Evolutionary conservation across 495 filamentous ascomycete genomes (phyloP).

Genomic region (Neurospora africana): DNA sequence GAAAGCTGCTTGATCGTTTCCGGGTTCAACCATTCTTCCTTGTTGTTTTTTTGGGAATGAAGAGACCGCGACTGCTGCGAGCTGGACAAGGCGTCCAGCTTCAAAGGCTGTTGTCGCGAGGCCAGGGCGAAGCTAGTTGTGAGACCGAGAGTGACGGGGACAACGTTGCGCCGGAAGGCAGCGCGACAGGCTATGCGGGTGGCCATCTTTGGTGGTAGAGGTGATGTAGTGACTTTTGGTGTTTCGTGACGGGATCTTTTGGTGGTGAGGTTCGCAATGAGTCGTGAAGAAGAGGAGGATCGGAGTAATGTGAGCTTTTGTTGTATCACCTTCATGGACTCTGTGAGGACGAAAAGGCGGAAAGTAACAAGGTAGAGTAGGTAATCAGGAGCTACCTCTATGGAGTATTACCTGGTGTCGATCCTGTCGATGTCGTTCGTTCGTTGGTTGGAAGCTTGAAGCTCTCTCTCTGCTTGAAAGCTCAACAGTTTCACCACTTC

Average conservation of each 20-base stretch:
- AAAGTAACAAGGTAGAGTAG: not conserved
- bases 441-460: not conserved
- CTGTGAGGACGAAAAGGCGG: not conserved
- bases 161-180: slow-evolving; percentile 7
- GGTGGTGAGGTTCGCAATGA: not conserved
- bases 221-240: not conserved
- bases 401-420: not conserved
- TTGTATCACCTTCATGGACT: not conserved
- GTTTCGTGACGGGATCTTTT: not conserved
- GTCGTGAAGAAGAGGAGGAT: not conserved
- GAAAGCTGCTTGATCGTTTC: slow-evolving; percentile 56
- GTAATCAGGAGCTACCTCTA: not conserved
- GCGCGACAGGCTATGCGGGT: slow-evolving; percentile 6
- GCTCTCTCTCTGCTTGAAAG: not conserved
- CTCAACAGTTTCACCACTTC: not conserved
- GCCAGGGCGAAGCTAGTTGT: slow-evolving; percentile 12
- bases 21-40: slow-evolving; percentile 33
- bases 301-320: not conserved
- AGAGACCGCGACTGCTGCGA: not conserved
- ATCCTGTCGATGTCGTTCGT: not conserved
- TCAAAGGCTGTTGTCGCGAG: slow-evolving; percentile 18
- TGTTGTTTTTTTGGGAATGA: slow-evolving; percentile 1
- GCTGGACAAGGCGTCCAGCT: slow-evolving; percentile 15
- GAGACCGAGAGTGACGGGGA: slow-evolving; percentile 18
- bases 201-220: slow-evolving; percentile 7